phyloP scores from a whole-genome alignment of 2,329 filamentous ascomycete species.

The Phoma herbarum region DNA sequence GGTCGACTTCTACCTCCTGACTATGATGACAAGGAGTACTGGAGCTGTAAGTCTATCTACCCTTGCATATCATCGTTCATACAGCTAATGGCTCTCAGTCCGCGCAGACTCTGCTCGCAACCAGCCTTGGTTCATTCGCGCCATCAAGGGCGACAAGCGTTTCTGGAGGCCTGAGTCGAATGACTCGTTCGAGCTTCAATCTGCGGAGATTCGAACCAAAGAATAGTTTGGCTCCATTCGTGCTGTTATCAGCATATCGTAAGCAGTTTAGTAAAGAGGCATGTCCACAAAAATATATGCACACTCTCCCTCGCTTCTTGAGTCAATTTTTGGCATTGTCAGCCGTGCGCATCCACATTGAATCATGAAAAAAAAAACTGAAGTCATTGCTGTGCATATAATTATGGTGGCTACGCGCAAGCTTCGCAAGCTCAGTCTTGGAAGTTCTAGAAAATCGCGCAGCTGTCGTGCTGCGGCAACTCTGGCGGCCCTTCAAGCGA shows the following conservation, averaged over 20 bases:
- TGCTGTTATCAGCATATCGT: constrained; percentile 3
- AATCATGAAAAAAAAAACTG: not conserved
- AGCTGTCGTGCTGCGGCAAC: constrained; percentile 2
- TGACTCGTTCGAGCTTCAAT: constrained; percentile 38
- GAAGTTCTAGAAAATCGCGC: not conserved
- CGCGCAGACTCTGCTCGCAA: constrained; percentile 32
- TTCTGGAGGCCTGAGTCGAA: constrained; percentile 34
- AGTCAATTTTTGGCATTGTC: not conserved
- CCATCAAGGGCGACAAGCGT: constrained; percentile 34
- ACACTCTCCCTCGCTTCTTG: not conserved
- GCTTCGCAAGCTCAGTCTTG: not conserved
- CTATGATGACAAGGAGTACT: constrained; percentile 42
- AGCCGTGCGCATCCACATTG: not conserved
- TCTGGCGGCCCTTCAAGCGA: constrained; percentile 3
- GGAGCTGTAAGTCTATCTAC: constrained; percentile 34
- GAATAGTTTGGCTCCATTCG: constrained; percentile 8
- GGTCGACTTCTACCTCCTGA: constrained; percentile 35
- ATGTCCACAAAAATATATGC: constrained; percentile 7
- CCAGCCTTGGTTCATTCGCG: constrained; percentile 41
- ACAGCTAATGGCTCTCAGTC: constrained; percentile 26
- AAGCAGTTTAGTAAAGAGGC: constrained; percentile 5
- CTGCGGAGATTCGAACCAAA: constrained; percentile 22
- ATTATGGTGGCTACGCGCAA: not conserved
- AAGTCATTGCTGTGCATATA: constrained; percentile 15
- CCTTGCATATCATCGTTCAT: not conserved